Conservation (phyloP, 139 green algal genomes). For the Gonium pectorale region DNA sequence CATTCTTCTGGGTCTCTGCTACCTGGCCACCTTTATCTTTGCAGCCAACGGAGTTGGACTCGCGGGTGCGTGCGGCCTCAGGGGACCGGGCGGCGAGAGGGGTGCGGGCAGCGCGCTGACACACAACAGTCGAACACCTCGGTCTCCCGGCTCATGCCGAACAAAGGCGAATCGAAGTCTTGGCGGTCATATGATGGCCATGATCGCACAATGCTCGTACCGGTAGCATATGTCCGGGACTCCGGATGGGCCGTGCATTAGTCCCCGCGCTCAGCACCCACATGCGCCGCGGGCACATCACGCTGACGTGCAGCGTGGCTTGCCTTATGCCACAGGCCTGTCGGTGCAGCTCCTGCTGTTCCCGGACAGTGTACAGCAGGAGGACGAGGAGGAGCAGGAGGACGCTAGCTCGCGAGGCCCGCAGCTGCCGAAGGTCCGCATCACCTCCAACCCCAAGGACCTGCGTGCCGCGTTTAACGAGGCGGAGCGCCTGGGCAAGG, state of each 20-base stretch:
- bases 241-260: no score
- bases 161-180: neutral
- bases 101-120: no score
- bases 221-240: no score
- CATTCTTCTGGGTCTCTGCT: slow-evolving; percentile 76
- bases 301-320: no score
- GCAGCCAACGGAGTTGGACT: slow-evolving; percentile 73
- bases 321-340: slow-evolving; percentile 62
- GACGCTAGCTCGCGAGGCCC: slow-evolving; percentile 36
- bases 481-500: slow-evolving; percentile 33
- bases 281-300: no score
- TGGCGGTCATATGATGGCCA: no score
- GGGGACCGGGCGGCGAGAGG: no score
- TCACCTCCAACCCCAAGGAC: slow-evolving; percentile 47
- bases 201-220: no score
- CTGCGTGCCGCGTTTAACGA: slow-evolving; percentile 53
- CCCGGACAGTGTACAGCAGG: slow-evolving; percentile 55
- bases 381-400: slow-evolving; percentile 27
- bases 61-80: slow-evolving; percentile 52
- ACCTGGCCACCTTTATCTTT: slow-evolving; percentile 84
- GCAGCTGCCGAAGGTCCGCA: slow-evolving; percentile 62
- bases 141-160: no score
- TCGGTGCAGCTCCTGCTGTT: slow-evolving; percentile 67
- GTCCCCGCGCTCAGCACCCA: no score
- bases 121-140: no score